Conservation (phyloP, 768 basidiomycete species). For the Lactifluus piperatus region DNA sequence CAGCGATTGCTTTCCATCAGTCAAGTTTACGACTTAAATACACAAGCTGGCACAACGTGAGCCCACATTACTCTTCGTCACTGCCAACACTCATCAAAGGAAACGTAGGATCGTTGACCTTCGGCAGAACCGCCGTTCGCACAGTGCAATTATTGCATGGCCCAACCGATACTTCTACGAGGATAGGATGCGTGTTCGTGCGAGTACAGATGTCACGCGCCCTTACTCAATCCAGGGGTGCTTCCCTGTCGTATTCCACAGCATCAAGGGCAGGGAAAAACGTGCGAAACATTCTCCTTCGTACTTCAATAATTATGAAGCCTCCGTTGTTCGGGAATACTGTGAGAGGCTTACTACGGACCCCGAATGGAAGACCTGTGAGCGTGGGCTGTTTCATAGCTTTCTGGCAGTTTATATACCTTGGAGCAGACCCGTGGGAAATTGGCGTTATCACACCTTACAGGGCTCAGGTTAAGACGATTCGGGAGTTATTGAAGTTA, state of each 20-base stretch:
- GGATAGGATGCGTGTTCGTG: constrained; percentile 27
- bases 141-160: constrained; percentile 40
- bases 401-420: not conserved
- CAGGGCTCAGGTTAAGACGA: constrained; percentile 30
- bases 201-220: constrained; percentile 23
- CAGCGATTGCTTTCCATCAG: constrained; percentile 29
- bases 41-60: constrained; percentile 27
- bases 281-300: constrained; percentile 32
- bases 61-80: constrained; percentile 3
- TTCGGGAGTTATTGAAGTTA: constrained; percentile 23
- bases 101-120: constrained; percentile 20
- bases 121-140: constrained; percentile 19
- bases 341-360: constrained; percentile 25
- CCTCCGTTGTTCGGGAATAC: constrained; percentile 29
- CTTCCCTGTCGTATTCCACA: constrained; percentile 31
- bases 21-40: constrained; percentile 24
- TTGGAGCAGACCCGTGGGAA: constrained; percentile 22
- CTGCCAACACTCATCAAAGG: not conserved
- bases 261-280: constrained; percentile 28
- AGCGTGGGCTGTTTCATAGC: constrained; percentile 3
- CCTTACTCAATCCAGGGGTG: constrained; percentile 23
- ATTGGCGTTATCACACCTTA: constrained; percentile 37
- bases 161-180: constrained; percentile 42
- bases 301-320: constrained; percentile 35
- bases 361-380: constrained; percentile 26